These are phyloP conservation scores for Corymbia citriodora DNA, from an alignment of 441 rosid genomes.

Conservation along the genomic window DNA sequence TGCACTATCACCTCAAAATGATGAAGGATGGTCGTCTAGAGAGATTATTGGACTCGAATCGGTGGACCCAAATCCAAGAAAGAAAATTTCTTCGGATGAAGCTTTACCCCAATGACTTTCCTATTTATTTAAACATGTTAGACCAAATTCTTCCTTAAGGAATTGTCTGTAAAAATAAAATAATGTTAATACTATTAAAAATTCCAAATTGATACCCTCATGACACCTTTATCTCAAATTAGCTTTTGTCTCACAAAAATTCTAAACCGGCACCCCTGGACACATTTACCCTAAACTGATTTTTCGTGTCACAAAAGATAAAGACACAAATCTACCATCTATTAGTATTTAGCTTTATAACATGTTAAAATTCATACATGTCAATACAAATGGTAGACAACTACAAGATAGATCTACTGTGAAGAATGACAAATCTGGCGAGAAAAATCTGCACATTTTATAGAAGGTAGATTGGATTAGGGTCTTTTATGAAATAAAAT, in stretches of 20 bases:
- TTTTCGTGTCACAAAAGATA: neutral
- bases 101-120: neutral
- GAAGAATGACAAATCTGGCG: neutral
- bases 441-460: no score
- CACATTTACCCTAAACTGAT: neutral
- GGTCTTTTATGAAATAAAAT: neutral
- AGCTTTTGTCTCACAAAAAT: neutral
- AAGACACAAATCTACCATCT: neutral
- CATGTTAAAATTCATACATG: neutral
- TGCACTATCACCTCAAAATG: neutral
- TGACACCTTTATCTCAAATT: neutral
- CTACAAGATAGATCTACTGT: no score
- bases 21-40: no score
- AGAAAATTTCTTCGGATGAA: no score
- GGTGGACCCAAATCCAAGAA: no score
- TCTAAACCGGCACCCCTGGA: neutral
- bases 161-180: neutral
- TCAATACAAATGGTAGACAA: neutral
- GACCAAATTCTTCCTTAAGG: neutral
- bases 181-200: neutral
- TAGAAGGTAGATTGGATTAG: neutral
- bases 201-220: rapidly evolving
- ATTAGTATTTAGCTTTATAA: no score
- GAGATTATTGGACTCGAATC: no score
- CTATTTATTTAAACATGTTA: neutral